Evolutionary conservation across 352 stramenopile genomes (phyloP).

Genomic region (Phytopythium mirpurense): DNA sequence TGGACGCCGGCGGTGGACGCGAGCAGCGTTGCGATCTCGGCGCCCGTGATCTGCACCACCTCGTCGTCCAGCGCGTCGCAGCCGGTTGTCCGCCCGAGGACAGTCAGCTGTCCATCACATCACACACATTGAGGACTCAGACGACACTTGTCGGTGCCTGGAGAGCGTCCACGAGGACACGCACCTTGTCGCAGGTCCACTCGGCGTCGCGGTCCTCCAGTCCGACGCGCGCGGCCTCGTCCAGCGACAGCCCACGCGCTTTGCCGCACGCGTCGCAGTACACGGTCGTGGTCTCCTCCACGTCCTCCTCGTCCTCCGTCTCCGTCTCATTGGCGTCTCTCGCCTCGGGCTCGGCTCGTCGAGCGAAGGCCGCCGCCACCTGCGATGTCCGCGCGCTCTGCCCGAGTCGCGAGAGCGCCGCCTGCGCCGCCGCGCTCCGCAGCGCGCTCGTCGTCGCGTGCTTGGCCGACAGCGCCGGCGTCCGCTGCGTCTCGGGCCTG

Average conservation of each 20-base stretch:
- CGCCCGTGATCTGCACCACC: constrained; percentile 52
- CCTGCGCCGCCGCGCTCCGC: constrained; percentile 42
- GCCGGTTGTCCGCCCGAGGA: constrained; percentile 20
- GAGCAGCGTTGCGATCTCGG: constrained; percentile 38
- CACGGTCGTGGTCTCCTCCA: constrained; percentile 63
- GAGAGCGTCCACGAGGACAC: too few relatives aligned
- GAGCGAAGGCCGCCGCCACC: constrained; percentile 34
- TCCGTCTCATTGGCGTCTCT: constrained; percentile 17
- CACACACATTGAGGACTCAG: not conserved
- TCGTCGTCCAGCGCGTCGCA: constrained; percentile 74
- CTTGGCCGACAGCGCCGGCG: constrained; percentile 23
- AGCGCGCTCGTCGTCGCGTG: constrained; percentile 25
- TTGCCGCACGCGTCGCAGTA: constrained; percentile 83
- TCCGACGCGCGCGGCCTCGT: constrained; percentile 27
- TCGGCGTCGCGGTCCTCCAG: constrained; percentile 16
- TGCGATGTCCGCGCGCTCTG: constrained; percentile 29
- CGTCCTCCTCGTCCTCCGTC: constrained; percentile 37
- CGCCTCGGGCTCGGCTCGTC: not conserved
- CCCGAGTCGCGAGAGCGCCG: constrained; percentile 53
- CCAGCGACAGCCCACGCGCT: constrained; percentile 54
- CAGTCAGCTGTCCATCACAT: constrained; percentile 15
- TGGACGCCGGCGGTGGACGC: constrained; percentile 28
- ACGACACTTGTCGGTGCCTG: too few relatives aligned
- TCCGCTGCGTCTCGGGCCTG: constrained; percentile 3
- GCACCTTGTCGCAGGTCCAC: constrained; percentile 58